Evolutionary conservation across 2,329 filamentous ascomycete species (phyloP).

Genomic region (Aspergillus brasiliensis): DNA sequence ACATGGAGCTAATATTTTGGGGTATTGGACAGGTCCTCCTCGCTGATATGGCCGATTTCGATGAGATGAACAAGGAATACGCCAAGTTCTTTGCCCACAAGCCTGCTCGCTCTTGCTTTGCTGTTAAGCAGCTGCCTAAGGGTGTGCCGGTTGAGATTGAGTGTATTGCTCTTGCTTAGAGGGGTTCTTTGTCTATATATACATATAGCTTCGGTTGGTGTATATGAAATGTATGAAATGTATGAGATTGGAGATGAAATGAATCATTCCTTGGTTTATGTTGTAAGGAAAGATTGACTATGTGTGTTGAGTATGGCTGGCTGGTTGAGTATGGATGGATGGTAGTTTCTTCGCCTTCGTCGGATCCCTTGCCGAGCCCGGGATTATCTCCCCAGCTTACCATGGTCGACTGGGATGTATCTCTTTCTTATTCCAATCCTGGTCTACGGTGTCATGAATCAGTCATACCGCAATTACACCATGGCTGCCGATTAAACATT

Average conservation of each 20-base stretch:
- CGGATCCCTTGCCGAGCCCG: not conserved
- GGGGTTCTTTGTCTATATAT: too few relatives aligned
- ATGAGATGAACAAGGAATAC: conserved; percentile 74
- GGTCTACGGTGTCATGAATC: not conserved
- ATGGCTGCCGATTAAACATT: conserved; percentile 2
- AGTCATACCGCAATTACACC: not conserved
- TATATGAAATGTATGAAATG: too few relatives aligned
- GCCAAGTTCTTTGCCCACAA: conserved; percentile 69
- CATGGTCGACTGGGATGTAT: not conserved
- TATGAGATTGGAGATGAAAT: too few relatives aligned
- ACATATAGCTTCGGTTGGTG: too few relatives aligned
- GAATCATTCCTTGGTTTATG: too few relatives aligned
- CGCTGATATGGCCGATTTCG: conserved; percentile 87
- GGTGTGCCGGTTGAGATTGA: conserved; percentile 67
- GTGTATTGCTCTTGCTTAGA: conserved; percentile 59
- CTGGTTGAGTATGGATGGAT: too few relatives aligned
- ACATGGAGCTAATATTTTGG: not conserved
- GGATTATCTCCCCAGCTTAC: not conserved
- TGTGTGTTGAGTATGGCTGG: too few relatives aligned
- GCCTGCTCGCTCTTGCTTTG: conserved; percentile 65
- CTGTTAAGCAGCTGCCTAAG: conserved; percentile 65
- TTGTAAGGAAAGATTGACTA: too few relatives aligned
- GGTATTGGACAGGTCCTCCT: conserved; percentile 67
- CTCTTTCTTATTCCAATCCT: too few relatives aligned
- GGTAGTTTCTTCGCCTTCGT: too few relatives aligned